Evolutionary conservation across 345 rosid species (phyloP), one percentile per base, ranked within the genome.

Genomic region (Populus alba): DNA sequence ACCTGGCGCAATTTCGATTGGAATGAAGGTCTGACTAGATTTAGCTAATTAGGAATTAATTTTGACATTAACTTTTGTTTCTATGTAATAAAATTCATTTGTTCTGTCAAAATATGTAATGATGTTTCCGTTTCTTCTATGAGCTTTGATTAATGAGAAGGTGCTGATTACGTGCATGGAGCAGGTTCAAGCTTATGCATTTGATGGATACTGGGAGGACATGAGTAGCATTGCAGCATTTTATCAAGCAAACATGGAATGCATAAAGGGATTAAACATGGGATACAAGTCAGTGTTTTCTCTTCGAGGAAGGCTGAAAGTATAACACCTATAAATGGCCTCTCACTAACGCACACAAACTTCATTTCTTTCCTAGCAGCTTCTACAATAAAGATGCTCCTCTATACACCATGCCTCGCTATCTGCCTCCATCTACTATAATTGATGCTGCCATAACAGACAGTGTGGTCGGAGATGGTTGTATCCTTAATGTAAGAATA

Each of bases 121-220:
- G 11, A 20, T 53, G 61, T 53, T 53, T 20, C 61, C 61, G 7
- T 20, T 22, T 53, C 61, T 53, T 53, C 10, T 18, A 7, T 20
- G 61, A 51, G 31, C 20, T 22, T 20, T 1, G 18, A 41, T 25
- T 18, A 17, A 65, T 45, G 18, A 61, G 70, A 17, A 9, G 22
- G 51, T 43, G 47, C 27, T 68, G 9, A 25, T 84, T 31, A 8
- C 81, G 66, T 68, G 59, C 41, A 41, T 62, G 37, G 22, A 68
- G 63, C 88, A 94, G 97, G 91, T 94, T 76, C 86, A 85, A 68
- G 92, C 90, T 76, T 84, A 88, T 85, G 73, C 79, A 49, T 91
- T 92, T 59, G 88, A 88, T 53, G 97, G 94, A 31, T 90, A 89
- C 61, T 92, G 97, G 98, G 95, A 90, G 82, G 95, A 91, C 78